A percentile compares a stretch with the other conserved stretches of the same genome.
phyloP scores from a whole-genome alignment of 2,329 filamentous ascomycete genomes.

The Helotiales sp. region DNA sequence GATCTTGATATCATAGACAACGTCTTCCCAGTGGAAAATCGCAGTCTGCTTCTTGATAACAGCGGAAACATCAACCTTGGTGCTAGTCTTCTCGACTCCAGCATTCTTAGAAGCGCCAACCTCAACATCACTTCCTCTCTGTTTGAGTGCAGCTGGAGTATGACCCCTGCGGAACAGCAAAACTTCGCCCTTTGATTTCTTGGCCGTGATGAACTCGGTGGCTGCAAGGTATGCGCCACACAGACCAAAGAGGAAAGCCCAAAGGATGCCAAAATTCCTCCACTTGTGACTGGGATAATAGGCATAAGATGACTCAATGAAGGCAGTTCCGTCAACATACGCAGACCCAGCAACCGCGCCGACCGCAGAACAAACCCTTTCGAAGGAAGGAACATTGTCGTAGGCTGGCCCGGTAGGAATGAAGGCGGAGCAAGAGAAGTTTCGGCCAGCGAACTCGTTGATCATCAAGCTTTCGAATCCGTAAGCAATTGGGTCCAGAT shows the following conservation, averaged over 20 bases:
- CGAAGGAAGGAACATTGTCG: conserved; percentile 6
- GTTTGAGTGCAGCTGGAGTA: conserved; percentile 36
- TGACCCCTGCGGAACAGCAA: conserved; percentile 73
- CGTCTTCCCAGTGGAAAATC: conserved; percentile 32
- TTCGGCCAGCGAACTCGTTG: conserved; percentile 66
- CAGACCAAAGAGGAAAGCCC: conserved; percentile 65
- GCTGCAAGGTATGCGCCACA: conserved; percentile 60
- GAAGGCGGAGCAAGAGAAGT: conserved; percentile 26
- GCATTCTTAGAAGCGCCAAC: neutral
- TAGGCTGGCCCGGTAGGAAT: conserved; percentile 27
- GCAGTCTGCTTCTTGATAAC: conserved; percentile 28
- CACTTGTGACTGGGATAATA: conserved; percentile 63
- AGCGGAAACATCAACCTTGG: conserved; percentile 20
- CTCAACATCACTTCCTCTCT: conserved; percentile 19
- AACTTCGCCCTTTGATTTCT: conserved; percentile 76
- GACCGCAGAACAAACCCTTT: conserved; percentile 54
- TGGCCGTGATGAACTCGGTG: conserved; percentile 61
- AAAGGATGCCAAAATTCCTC: conserved; percentile 70
- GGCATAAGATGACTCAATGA: conserved; percentile 52
- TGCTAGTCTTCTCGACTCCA: conserved; percentile 18
- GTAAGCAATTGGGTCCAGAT: conserved; percentile 61
- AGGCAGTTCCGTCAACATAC: conserved; percentile 57
- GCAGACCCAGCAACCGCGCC: conserved; percentile 56
- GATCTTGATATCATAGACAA: conserved; percentile 75
- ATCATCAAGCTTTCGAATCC: conserved; percentile 79